phyloP scores from a whole-genome alignment of 495 filamentous ascomycete genomes.

The Parachaetomium inaequale region DNA sequence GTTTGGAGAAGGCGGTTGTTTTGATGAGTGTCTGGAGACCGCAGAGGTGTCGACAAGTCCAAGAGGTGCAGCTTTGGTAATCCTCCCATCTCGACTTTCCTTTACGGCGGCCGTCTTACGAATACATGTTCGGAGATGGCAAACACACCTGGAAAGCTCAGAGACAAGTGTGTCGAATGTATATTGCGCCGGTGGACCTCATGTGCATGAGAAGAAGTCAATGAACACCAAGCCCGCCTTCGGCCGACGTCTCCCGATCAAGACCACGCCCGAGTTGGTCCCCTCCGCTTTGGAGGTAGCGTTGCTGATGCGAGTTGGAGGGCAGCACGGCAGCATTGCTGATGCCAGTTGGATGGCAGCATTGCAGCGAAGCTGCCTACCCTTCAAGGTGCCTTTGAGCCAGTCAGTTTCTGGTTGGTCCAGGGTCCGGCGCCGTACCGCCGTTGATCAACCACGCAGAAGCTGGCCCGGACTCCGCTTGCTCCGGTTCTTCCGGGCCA shows the following conservation, averaged over 20 bases:
- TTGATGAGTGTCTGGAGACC: too few relatives aligned
- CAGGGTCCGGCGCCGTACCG: background rate
- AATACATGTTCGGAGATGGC: too few relatives aligned
- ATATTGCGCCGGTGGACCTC: background rate
- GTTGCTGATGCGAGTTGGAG: background rate
- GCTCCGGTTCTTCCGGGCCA: background rate
- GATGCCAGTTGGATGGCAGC: background rate
- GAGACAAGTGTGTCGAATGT: background rate
- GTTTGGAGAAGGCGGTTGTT: too few relatives aligned
- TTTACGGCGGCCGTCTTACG: background rate
- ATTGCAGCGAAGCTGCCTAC: background rate
- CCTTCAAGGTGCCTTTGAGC: background rate
- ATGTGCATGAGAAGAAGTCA: background rate
- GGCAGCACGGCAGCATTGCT: background rate
- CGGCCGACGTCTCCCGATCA: too few relatives aligned
- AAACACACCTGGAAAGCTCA: background rate
- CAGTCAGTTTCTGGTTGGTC: background rate
- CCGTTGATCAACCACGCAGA: background rate
- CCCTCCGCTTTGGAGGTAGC: background rate
- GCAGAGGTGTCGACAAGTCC: too few relatives aligned
- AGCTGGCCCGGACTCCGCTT: background rate
- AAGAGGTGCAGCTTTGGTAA: background rate
- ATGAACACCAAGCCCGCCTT: too few relatives aligned
- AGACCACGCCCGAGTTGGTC: background rate
- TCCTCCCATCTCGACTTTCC: background rate